Conservation (phyloP, 139 green algal genomes). For the Edaphochlamys debaryana region DNA sequence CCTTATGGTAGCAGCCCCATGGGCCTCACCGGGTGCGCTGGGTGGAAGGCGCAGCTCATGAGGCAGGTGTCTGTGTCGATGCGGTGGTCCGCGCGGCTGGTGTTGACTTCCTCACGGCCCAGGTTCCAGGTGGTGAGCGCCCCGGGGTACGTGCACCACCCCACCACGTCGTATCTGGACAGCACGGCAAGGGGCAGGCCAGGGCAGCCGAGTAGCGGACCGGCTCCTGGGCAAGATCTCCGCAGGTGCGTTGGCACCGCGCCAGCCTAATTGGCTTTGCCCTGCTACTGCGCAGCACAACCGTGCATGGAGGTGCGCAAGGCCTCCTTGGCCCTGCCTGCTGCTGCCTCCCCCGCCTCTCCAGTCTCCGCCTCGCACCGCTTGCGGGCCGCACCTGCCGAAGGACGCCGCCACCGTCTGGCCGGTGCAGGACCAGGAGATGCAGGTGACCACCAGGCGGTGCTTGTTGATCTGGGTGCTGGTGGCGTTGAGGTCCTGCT, state of each 20-base stretch:
- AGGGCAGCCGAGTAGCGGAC: no score
- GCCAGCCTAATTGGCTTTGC: background rate
- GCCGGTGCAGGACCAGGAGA: slow-evolving; percentile 70
- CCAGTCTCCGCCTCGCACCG: no score
- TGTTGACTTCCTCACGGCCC: slow-evolving; percentile 49
- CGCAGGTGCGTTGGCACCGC: background rate
- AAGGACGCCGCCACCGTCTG: slow-evolving; percentile 68
- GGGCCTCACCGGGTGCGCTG: slow-evolving; percentile 62
- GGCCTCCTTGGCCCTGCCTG: no score
- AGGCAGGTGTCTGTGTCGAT: slow-evolving; percentile 71
- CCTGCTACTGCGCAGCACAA: background rate
- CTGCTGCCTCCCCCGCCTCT: no score
- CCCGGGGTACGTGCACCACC: slow-evolving; percentile 69
- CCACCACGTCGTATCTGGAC: slow-evolving; percentile 66
- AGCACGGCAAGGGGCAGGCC: no score
- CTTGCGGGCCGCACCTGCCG: slow-evolving; percentile 55
- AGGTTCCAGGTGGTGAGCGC: slow-evolving; percentile 74
- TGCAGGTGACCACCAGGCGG: slow-evolving; percentile 58
- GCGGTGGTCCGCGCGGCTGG: slow-evolving; percentile 47
- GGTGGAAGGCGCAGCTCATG: slow-evolving; percentile 73
- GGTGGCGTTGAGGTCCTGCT: background rate
- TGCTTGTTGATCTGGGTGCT: slow-evolving; percentile 4
- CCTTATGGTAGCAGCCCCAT: no score
- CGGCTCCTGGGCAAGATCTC: no score
- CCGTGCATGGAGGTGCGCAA: no score